Base-by-base conservation (phyloP, 1,139 yeast genomes). In the Blastobotrys niveus region DNA sequence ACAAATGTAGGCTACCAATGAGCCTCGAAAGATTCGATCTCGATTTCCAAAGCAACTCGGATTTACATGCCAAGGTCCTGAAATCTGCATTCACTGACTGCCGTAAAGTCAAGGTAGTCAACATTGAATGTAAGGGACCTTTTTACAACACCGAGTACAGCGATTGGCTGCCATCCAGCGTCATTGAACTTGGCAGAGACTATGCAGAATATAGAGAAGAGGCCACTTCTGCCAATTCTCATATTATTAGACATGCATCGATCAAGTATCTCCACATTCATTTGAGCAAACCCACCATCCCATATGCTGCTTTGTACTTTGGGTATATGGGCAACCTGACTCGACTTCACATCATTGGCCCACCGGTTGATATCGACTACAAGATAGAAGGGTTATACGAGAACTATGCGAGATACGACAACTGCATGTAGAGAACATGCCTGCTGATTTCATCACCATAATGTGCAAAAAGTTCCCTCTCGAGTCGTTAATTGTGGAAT, bases 381-480 rank as follows among this genome's bases (percentile, higher is more conserved):
- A 19, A 26, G 14, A 36, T 24, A 12, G 41, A 42, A 8, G 37
- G 41, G 8, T 19, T 36, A 17, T 42, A 31, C 32, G 33, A 27
- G 15, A 30, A 19, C 3, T 34, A 30, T 14, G 41, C 45, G 12
- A 19, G 5, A 14, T 42, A 9, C 18, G 14, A 12, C 41, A 42
- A 18, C 27, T 42, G 15, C 45, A 42, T 15, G 36, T 37, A 6
- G 45, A 42, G n/a, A 26, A 42, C n/a, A 42, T 42, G 36, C 10
- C 6, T 6, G 41, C 45, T 2, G 38, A 33, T 2, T 42, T 22
- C 21, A 25, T 42, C 5, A 24, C 33, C 5, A 30, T 29, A 8
- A 42, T 42, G 45, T 37, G 41, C 25, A 32, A 25, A 2, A 31
- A 42, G n/a, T 42, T 42, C 17, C 45, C 41, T 4, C 36, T 42